These are phyloP conservation scores for Poa annua DNA, from an alignment of 176 grass and related monocot genomes.

Conservation along the genomic window DNA sequence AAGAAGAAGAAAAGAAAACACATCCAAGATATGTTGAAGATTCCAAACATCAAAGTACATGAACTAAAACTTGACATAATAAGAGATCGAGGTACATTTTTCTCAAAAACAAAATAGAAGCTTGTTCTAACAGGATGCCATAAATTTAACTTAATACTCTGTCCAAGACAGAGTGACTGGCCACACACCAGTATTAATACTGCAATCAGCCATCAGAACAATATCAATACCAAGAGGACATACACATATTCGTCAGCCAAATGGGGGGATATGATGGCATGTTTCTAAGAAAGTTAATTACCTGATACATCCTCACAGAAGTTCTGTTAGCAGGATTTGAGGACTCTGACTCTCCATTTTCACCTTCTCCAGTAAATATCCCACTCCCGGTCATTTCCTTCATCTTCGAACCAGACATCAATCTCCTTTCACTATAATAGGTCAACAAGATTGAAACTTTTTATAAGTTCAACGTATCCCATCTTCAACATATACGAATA, in stretches of 20 bases:
- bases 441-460: conserved; percentile 28
- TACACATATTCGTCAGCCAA: conserved; percentile 5
- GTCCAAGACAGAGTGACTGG: conserved; percentile 3
- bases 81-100: background rate
- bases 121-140: background rate
- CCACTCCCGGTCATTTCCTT: conserved; percentile 91
- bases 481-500: background rate
- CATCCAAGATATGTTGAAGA: background rate
- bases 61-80: background rate
- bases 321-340: conserved; percentile 62
- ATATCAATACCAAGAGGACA: background rate
- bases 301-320: conserved; percentile 87
- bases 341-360: conserved; percentile 61
- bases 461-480: conserved; percentile 1
- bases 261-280: background rate
- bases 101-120: background rate
- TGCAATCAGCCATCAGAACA: background rate
- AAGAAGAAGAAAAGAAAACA: conserved; percentile 2
- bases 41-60: background rate
- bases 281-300: conserved; percentile 33
- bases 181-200: background rate
- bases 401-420: conserved; percentile 76
- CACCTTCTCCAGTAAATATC: conserved; percentile 62
- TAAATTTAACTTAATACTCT: conserved; percentile 14
- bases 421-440: conserved; percentile 62